Percentiles rank a stretch among this genome's conserved stretches.
Conservation (phyloP, 1,139 yeast species). For the Kurtzmaniella quercitrusa region DNA sequence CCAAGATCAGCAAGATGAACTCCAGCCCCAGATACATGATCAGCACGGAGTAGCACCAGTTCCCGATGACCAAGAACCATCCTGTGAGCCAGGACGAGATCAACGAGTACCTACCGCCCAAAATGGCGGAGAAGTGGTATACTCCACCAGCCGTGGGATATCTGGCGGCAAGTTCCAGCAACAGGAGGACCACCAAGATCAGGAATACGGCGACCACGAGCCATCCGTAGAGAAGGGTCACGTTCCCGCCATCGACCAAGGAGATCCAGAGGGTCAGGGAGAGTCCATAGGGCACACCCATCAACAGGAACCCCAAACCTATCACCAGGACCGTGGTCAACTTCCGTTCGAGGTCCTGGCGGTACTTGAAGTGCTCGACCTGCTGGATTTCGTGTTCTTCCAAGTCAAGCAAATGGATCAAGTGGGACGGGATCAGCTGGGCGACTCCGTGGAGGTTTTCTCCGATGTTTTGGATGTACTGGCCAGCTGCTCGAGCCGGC, state of each 20-base stretch:
- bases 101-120: constrained; percentile 55
- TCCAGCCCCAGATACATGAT: constrained; percentile 74
- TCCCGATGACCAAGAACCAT: constrained; percentile 68
- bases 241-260: constrained; percentile 67
- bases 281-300: constrained; percentile 78
- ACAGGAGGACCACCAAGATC: constrained; percentile 57
- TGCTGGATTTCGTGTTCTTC: constrained; percentile 51
- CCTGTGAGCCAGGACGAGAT: constrained; percentile 72
- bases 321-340: constrained; percentile 63
- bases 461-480: background rate
- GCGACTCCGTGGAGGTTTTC: constrained; percentile 1
- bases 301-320: constrained; percentile 69
- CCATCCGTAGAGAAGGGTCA: constrained; percentile 71
- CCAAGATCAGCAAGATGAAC: constrained; percentile 60
- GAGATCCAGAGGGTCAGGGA: constrained; percentile 69
- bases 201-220: constrained; percentile 58
- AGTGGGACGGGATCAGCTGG: constrained; percentile 1
- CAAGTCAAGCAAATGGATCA: constrained; percentile 15
- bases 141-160: constrained; percentile 74
- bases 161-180: constrained; percentile 69
- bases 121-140: constrained; percentile 69
- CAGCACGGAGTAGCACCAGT: constrained; percentile 72
- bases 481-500: background rate
- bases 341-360: constrained; percentile 63
- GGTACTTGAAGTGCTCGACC: constrained; percentile 67